Conservation (phyloP, 2,329 filamentous ascomycete species). For the Fusarium chlamydosporum region DNA sequence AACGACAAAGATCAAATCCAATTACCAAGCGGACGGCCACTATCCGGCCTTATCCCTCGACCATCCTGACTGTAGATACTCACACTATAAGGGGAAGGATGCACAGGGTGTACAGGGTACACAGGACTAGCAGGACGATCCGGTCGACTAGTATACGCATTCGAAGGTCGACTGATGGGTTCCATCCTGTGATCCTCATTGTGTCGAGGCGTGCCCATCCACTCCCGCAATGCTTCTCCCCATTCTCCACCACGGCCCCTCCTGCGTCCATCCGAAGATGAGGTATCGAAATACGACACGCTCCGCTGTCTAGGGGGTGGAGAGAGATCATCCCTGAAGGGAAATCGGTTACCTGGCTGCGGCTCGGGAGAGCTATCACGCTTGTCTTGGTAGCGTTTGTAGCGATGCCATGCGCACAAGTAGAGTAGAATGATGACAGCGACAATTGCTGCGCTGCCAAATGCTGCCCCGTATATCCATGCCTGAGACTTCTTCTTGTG, state of each 20-base stretch:
- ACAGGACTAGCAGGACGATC: too few relatives aligned
- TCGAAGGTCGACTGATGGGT: background rate
- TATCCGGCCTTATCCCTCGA: background rate
- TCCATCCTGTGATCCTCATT: background rate
- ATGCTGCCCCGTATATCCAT: too few relatives aligned
- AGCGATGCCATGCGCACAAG: background rate
- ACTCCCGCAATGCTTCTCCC: background rate
- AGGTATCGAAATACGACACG: background rate
- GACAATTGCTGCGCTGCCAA: too few relatives aligned
- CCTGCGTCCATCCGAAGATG: background rate
- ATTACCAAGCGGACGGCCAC: background rate
- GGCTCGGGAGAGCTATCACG: background rate
- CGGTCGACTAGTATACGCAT: background rate
- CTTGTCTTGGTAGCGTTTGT: background rate
- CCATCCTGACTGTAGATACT: slow-evolving; percentile 5
- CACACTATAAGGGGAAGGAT: background rate
- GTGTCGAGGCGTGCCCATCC: background rate
- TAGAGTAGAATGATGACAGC: background rate
- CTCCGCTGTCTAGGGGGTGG: background rate
- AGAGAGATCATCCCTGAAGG: background rate
- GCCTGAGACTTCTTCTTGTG: background rate
- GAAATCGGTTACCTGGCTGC: background rate
- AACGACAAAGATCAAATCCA: background rate
- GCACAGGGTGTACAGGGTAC: too few relatives aligned
- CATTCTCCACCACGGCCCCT: background rate